Evolutionary conservation across 2,329 filamentous ascomycete genomes (phyloP).

Genomic region (Tolypocladium paradoxum): DNA sequence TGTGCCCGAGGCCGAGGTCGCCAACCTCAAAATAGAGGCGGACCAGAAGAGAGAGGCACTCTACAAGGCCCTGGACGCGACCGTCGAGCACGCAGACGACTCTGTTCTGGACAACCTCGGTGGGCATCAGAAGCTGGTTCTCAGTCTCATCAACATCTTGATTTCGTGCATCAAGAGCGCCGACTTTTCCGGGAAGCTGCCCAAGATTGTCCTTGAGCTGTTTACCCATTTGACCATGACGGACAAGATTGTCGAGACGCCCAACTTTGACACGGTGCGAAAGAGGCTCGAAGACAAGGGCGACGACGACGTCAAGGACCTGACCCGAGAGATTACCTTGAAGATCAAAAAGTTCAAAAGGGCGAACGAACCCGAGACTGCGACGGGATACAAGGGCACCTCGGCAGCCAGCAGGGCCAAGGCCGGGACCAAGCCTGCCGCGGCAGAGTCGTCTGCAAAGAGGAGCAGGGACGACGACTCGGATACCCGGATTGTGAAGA

Average conservation of each 20-base stretch:
- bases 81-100: constrained; percentile 42
- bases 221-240: constrained; percentile 53
- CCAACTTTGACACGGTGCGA: constrained; percentile 55
- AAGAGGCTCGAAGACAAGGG: constrained; percentile 54
- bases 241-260: constrained; percentile 49
- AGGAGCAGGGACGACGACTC: constrained; percentile 28
- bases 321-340: constrained; percentile 46
- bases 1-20: constrained; percentile 22
- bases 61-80: constrained; percentile 40
- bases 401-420: constrained; percentile 28
- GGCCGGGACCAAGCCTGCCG: constrained; percentile 17
- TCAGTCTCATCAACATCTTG: constrained; percentile 41
- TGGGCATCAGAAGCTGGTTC: constrained; percentile 44
- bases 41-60: constrained; percentile 37
- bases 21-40: constrained; percentile 28
- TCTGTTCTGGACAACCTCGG: constrained; percentile 47
- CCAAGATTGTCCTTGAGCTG: constrained; percentile 47
- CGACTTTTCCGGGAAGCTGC: constrained; percentile 41
- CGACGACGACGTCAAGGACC: constrained; percentile 50
- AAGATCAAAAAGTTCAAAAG: constrained; percentile 32
- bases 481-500: constrained; percentile 29
- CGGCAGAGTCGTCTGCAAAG: constrained; percentile 20
- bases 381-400: constrained; percentile 27
- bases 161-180: constrained; percentile 41
- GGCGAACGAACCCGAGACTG: constrained; percentile 19